Evolutionary conservation across 805 yeast species (phyloP), one percentile per base, ranked within the genome.

Genomic region (Myxozyma mucilagina): DNA sequence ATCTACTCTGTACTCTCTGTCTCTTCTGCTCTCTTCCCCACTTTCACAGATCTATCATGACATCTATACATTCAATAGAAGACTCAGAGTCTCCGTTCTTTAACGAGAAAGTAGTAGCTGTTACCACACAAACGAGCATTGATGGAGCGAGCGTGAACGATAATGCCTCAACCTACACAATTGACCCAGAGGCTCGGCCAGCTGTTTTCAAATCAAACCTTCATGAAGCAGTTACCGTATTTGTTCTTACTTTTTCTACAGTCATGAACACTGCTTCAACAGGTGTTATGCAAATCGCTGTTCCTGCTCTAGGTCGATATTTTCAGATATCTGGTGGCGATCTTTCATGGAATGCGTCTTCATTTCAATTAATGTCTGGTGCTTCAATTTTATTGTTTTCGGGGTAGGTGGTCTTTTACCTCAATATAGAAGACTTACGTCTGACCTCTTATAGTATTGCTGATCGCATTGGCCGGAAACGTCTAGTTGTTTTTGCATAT

Each of bases 401-500:
- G 9, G 79, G 60, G 63, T 59, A 36, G 11, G 63, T 29, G 10
- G 14, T 5, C n/a, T 16, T 20, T 38, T 18, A 1, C 7, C 1
- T 14, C 6, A n/a, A 39, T 59, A 8, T 16, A 7, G 0, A 16
- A 14, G 6, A 4, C 38, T 14, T 18, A 13, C 9, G 14, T 13
- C 50, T 34, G 16, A 51, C 42, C 31, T 10, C 20, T 5, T 11
- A 7, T 38, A 60, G 78, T 31, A 63, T 80, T n/a, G 79, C 83
- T 1, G 84, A 80, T 69, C 74, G 76, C 0, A 69, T 80, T 66
- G 83, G 83, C n/a, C 71, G 83, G 35, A 78, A 74, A 57, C 71
- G 73, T 18, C 71, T 79, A 7, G 70, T 80, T 10, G 53, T 79
- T 1, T 63, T 69, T 7, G 75, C 80, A 13, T 79, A 71, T 53